phyloP scores from a whole-genome alignment of 306 rosid genomes.

The Dryas octopetala region DNA sequence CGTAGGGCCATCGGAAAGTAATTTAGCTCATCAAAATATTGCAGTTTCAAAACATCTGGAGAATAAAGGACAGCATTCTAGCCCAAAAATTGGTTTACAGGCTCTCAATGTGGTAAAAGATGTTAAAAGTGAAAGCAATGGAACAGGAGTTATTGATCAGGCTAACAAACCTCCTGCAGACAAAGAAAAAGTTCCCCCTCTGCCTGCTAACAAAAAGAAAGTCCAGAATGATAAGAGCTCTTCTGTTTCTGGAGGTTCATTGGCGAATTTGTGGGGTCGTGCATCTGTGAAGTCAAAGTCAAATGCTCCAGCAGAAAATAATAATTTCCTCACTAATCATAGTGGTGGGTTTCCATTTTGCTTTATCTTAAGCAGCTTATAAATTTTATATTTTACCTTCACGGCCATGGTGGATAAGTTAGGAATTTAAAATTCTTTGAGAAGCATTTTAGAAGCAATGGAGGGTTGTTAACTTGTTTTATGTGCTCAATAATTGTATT shows the following conservation, averaged over 20 bases:
- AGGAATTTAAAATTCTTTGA: neutral
- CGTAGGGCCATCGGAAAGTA: constrained; percentile 39
- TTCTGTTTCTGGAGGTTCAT: constrained; percentile 64
- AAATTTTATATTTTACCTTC: constrained; percentile 19
- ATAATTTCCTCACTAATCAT: constrained; percentile 33
- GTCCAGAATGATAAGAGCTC: constrained; percentile 58
- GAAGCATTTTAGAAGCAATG: constrained; percentile 6
- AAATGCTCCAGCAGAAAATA: constrained; percentile 42
- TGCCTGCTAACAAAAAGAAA: constrained; percentile 66
- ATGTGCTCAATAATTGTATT: neutral
- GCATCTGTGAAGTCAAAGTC: constrained; percentile 76
- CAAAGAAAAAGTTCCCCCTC: constrained; percentile 48
- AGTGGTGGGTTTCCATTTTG: constrained; percentile 53
- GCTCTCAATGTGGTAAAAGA: constrained; percentile 51
- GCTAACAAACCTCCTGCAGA: constrained; percentile 46
- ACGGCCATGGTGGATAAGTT: constrained; percentile 11
- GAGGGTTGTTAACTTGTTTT: neutral
- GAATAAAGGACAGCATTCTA: constrained; percentile 34
- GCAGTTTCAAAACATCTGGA: constrained; percentile 35
- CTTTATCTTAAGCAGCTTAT: constrained; percentile 18
- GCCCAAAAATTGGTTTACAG: constrained; percentile 43
- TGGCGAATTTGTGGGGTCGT: constrained; percentile 75
- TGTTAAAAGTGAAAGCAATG: constrained; percentile 55
- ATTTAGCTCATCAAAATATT: constrained; percentile 20
- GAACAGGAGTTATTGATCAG: constrained; percentile 44